Percentiles rank a stretch among this genome's conserved stretches.
phyloP scores from a whole-genome alignment of 1,284 basidiomycete genomes.

The Sporisorium reilianum region DNA sequence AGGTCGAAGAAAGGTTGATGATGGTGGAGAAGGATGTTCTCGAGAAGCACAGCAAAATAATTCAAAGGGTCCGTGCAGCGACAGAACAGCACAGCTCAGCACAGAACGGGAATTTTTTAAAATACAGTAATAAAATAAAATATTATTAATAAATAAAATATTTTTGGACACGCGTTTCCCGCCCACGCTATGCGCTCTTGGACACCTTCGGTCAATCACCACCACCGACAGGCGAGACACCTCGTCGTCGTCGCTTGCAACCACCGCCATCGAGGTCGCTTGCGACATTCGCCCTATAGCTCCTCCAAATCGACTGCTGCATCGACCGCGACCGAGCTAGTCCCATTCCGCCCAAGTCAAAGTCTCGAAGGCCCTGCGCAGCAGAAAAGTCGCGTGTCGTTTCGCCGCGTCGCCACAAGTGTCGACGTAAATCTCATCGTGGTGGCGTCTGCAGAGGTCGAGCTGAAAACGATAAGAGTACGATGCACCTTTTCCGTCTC shows the following conservation, averaged over 20 bases:
- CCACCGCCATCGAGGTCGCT: no score
- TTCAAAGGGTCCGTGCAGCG: constrained; percentile 19
- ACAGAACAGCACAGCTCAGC: no score
- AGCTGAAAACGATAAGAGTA: neutral
- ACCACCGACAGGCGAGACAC: no score
- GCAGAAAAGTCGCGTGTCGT: neutral
- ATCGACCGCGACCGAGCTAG: no score
- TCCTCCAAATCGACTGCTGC: no score
- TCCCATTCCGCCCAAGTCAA: neutral
- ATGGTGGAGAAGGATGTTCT: constrained; percentile 6
- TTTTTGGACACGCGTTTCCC: no score
- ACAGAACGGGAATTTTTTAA: neutral
- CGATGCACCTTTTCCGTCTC: neutral
- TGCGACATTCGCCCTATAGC: no score
- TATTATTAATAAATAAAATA: no score
- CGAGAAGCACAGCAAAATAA: neutral
- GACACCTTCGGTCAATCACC: no score
- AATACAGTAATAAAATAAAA: no score
- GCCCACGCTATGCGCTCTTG: no score
- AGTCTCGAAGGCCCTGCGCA: neutral
- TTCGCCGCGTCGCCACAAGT: neutral
- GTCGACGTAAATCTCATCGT: constrained; percentile 1
- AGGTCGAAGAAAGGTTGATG: constrained; percentile 2
- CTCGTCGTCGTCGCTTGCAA: no score
- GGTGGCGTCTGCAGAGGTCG: neutral